Evolutionary conservation across 208 protist species (phyloP).

Genomic region (Acanthamoeba lenticulata): DNA sequence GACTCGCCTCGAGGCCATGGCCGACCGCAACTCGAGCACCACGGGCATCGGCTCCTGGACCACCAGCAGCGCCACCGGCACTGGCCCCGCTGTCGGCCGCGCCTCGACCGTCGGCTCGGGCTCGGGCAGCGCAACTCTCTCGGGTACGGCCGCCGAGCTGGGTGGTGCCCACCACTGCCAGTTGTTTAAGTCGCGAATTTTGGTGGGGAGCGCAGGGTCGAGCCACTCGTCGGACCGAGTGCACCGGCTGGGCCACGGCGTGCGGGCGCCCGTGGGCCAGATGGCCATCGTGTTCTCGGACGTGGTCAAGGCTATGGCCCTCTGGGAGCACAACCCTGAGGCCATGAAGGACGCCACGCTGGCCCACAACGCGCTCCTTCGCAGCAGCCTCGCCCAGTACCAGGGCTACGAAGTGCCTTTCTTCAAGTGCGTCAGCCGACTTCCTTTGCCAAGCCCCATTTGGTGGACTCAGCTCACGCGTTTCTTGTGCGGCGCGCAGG

Average conservation of each 20-base stretch:
- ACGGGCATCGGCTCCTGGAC: constrained; percentile 19
- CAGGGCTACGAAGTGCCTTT: constrained; percentile 18
- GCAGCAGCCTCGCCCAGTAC: background rate
- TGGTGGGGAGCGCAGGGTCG: too few relatives aligned
- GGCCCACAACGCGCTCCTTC: background rate
- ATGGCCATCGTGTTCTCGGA: constrained; percentile 56
- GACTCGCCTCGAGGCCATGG: background rate
- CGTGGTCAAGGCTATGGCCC: background rate
- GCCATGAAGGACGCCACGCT: constrained; percentile 65
- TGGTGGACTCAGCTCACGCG: too few relatives aligned
- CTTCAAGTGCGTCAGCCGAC: background rate
- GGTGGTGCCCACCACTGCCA: too few relatives aligned
- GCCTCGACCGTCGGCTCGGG: background rate
- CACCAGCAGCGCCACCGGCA: background rate
- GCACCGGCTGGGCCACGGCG: background rate
- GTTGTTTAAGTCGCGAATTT: too few relatives aligned
- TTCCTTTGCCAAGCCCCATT: background rate
- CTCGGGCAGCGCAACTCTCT: background rate
- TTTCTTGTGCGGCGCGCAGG: background rate
- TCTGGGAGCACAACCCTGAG: constrained; percentile 35
- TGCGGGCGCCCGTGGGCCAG: background rate
- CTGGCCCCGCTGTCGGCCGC: background rate
- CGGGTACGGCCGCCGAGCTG: background rate
- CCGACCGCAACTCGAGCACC: background rate
- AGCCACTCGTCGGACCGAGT: background rate